Evolutionary conservation across 768 basidiomycete genomes (phyloP).

Genomic region (Suillus sp.): DNA sequence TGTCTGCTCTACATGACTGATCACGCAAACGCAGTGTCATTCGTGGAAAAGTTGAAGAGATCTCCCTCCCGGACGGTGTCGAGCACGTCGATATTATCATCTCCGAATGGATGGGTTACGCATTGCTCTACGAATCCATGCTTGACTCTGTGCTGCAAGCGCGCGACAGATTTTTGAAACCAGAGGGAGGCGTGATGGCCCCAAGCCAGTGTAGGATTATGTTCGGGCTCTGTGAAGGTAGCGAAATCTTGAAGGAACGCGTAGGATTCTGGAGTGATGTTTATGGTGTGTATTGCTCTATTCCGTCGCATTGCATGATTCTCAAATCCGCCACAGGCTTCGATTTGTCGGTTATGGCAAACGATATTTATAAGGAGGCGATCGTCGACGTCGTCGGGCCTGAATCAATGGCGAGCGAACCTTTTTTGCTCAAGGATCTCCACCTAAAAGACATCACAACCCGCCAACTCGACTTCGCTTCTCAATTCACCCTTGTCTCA

Average conservation of each 20-base stretch:
- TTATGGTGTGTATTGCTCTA: slow-evolving; percentile 60
- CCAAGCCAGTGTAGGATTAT: slow-evolving; percentile 89
- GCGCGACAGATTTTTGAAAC: slow-evolving; percentile 80
- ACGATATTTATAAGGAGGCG: slow-evolving; percentile 76
- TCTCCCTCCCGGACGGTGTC: slow-evolving; percentile 69
- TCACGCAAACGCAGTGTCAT: slow-evolving; percentile 56
- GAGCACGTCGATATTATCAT: slow-evolving; percentile 90
- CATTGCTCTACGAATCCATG: slow-evolving; percentile 94
- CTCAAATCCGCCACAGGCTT: slow-evolving; percentile 57
- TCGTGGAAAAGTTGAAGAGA: slow-evolving; percentile 88
- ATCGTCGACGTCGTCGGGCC: slow-evolving; percentile 78
- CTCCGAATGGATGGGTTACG: slow-evolving; percentile 98
- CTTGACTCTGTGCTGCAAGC: slow-evolving; percentile 92
- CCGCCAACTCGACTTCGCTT: slow-evolving; percentile 77
- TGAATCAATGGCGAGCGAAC: slow-evolving; percentile 63
- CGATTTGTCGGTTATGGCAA: slow-evolving; percentile 82
- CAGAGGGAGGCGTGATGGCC: slow-evolving; percentile 77
- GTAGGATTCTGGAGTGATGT: slow-evolving; percentile 89
- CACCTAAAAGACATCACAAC: slow-evolving; percentile 62
- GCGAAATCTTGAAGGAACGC: slow-evolving; percentile 76
- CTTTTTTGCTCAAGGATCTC: slow-evolving; percentile 76
- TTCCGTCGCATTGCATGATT: too few species aligned
- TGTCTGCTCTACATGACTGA: neutral
- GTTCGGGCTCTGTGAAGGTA: slow-evolving; percentile 79
- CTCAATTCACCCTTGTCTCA: slow-evolving; percentile 73